Conservation (phyloP, 805 yeast genomes). For the Metschnikowia rubicola region DNA sequence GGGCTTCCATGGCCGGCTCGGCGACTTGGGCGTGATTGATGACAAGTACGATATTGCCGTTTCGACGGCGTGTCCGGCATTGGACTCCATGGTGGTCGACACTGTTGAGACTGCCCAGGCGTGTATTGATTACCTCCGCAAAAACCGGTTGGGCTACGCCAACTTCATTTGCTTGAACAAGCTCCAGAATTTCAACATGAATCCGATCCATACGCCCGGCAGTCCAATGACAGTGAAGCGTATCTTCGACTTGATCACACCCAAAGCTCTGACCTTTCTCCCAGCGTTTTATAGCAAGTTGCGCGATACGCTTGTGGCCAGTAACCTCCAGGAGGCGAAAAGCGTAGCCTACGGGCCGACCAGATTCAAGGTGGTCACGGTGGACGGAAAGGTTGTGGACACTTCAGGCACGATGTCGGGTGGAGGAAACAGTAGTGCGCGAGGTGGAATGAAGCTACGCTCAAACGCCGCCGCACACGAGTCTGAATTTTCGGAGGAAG, state of each 20-base stretch:
- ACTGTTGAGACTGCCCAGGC: constrained; percentile 56
- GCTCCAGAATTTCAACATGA: constrained; percentile 58
- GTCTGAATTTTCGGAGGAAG: constrained; percentile 50
- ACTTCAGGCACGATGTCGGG: constrained; percentile 95
- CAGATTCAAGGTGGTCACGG: constrained; percentile 85
- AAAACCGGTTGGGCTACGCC: constrained; percentile 83
- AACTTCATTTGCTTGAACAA: constrained; percentile 78
- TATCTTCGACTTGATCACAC: constrained; percentile 75
- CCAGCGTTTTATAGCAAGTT: constrained; percentile 89
- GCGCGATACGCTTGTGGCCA: constrained; percentile 84
- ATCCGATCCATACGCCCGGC: constrained; percentile 64
- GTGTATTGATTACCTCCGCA: constrained; percentile 75
- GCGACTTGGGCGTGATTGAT: constrained; percentile 89
- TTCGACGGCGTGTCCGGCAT: constrained; percentile 88
- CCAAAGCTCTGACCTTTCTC: constrained; percentile 62
- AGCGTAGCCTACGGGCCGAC: constrained; percentile 78
- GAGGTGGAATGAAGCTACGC: constrained; percentile 72
- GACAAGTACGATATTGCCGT: constrained; percentile 87
- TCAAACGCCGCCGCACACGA: constrained; percentile 30
- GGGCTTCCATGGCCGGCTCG: constrained; percentile 88
- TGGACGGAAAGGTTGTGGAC: constrained; percentile 89
- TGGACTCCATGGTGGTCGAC: constrained; percentile 93
- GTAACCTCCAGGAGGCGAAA: constrained; percentile 74
- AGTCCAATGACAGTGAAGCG: constrained; percentile 64
- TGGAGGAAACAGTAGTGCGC: constrained; percentile 72